These are phyloP conservation scores for Picochlorum sp. DNA, from an alignment of 139 green algal genomes.

Conservation along the genomic window DNA sequence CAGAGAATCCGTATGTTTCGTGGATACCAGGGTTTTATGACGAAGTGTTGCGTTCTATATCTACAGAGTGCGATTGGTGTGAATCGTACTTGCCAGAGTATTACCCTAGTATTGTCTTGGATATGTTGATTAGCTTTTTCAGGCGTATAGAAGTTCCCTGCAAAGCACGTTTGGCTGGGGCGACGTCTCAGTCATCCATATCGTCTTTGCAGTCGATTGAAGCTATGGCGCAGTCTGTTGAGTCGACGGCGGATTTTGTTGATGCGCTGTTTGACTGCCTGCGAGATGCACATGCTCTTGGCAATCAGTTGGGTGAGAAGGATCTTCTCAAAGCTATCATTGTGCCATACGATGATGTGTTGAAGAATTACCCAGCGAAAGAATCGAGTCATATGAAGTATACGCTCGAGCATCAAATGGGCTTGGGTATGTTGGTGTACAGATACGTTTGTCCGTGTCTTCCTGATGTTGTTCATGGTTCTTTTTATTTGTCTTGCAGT, in stretches of 20 bases:
- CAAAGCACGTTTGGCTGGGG: conserved; percentile 29
- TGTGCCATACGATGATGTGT: conserved; percentile 27
- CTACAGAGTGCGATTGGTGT: conserved; percentile 55
- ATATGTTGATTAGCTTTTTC: conserved; percentile 34
- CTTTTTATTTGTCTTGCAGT: conserved; percentile 7
- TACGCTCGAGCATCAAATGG: not conserved
- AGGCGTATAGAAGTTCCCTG: conserved; percentile 18
- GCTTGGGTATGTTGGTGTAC: not conserved
- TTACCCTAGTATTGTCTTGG: conserved; percentile 36
- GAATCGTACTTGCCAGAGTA: conserved; percentile 34
- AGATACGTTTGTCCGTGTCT: not conserved
- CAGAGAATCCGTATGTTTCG: conserved; percentile 23
- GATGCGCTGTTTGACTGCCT: conserved; percentile 2
- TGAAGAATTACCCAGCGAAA: conserved; percentile 18
- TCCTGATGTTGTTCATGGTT: not conserved
- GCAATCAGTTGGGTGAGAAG: too few species aligned
- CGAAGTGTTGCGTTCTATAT: conserved; percentile 37
- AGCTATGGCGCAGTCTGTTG: conserved; percentile 23
- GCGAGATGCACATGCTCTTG: not conserved
- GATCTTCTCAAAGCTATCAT: conserved; percentile 29
- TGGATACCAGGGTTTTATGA: conserved; percentile 66
- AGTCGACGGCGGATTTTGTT: conserved; percentile 12
- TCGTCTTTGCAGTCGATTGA: conserved; percentile 22
- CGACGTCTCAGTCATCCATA: conserved; percentile 18
- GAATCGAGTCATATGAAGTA: not conserved